phyloP scores from a whole-genome alignment of 2,329 filamentous ascomycete species.

The Torrubiella hemipterigena region DNA sequence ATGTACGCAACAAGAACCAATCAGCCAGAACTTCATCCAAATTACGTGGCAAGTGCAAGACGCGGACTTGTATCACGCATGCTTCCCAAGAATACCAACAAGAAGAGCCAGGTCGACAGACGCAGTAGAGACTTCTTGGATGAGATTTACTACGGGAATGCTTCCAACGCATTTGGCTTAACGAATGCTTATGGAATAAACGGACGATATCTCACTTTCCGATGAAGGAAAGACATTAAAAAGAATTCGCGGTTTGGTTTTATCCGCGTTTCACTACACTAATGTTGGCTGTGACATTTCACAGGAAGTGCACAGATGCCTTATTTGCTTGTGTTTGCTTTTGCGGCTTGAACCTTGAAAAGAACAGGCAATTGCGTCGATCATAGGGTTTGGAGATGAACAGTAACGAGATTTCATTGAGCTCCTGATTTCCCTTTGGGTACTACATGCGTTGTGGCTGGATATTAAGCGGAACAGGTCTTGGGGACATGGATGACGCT shows the following conservation, averaged over 20 bases:
- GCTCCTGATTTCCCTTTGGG: too few species aligned
- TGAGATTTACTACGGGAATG: slow-evolving; percentile 6
- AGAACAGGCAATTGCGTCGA: too few species aligned
- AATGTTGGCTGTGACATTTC: neutral
- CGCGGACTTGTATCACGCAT: slow-evolving; percentile 15
- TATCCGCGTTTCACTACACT: slow-evolving; percentile 1
- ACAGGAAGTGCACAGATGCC: too few species aligned
- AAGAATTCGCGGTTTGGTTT: too few species aligned
- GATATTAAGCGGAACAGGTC: too few species aligned
- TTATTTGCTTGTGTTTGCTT: too few species aligned
- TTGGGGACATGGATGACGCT: too few species aligned
- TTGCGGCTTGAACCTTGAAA: slow-evolving; percentile 6
- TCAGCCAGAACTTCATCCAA: slow-evolving; percentile 27
- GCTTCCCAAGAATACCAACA: slow-evolving; percentile 11
- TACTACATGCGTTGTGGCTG: too few species aligned
- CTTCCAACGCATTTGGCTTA: slow-evolving; percentile 7
- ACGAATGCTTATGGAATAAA: slow-evolving; percentile 4
- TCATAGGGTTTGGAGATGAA: too few species aligned
- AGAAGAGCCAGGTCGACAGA: slow-evolving; percentile 1
- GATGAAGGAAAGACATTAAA: too few species aligned
- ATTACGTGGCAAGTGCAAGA: slow-evolving; percentile 19
- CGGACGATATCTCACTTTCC: slow-evolving; percentile 7
- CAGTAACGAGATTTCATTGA: too few species aligned
- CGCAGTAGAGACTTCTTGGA: slow-evolving; percentile 4
- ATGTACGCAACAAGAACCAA: slow-evolving; percentile 29